phyloP scores from a whole-genome alignment of 2,329 filamentous ascomycete genomes.

The Endothia cerciana region DNA sequence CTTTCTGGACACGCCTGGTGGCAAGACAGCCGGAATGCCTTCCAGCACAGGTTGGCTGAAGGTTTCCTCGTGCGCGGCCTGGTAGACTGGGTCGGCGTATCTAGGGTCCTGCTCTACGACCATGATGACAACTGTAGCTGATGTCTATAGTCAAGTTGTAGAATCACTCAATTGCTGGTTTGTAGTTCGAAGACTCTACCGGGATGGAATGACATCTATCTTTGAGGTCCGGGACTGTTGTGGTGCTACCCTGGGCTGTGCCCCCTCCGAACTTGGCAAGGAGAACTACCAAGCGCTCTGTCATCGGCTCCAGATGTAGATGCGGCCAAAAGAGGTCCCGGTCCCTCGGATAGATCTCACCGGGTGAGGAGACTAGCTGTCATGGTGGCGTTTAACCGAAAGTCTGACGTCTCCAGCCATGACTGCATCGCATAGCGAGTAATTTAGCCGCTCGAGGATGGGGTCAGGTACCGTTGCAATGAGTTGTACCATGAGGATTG shows the following conservation, averaged over 20 bases:
- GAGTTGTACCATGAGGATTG: neutral
- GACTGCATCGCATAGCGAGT: neutral
- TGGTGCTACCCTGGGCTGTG: too few species aligned
- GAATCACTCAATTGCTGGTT: neutral
- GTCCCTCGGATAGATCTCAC: neutral
- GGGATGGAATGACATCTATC: too few species aligned
- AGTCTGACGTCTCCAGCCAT: neutral
- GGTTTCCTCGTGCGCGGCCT: constrained; percentile 45
- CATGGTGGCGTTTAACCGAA: constrained; percentile 15
- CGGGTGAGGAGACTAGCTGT: constrained; percentile 4
- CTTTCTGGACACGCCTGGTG: constrained; percentile 42
- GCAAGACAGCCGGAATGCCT: constrained; percentile 43
- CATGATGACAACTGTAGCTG: constrained; percentile 15
- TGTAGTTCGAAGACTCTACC: neutral
- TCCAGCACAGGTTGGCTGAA: constrained; percentile 45
- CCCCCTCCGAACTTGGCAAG: neutral
- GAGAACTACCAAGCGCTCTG: neutral
- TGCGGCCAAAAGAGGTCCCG: constrained; percentile 9
- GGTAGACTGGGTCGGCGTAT: constrained; percentile 46
- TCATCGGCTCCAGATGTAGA: neutral
- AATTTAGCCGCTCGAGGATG: neutral
- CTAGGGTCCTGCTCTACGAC: constrained; percentile 11
- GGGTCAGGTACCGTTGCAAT: neutral
- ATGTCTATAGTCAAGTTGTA: neutral
- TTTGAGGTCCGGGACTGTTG: too few species aligned